These are phyloP conservation scores for Cladobotryum protrusum DNA, from an alignment of 2,329 filamentous ascomycete genomes.

Conservation along the genomic window DNA sequence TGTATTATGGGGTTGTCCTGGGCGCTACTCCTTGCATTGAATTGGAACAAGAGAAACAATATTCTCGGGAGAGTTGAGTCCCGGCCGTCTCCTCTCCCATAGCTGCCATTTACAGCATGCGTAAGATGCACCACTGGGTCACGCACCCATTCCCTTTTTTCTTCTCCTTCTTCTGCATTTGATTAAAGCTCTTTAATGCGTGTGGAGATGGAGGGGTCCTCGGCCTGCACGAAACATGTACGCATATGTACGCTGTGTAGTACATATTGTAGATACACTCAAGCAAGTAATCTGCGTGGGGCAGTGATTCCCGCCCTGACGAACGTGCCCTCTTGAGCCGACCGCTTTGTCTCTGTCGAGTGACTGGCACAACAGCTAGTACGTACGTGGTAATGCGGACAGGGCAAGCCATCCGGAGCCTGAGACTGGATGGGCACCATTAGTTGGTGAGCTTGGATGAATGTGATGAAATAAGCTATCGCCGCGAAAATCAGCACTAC, in stretches of 20 bases:
- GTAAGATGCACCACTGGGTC: no score
- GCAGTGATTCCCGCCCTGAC: not conserved
- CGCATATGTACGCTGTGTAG: not conserved
- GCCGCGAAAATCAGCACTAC: not conserved
- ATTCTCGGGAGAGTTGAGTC: no score
- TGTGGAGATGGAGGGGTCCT: not conserved
- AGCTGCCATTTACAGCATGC: no score
- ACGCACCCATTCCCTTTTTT: no score
- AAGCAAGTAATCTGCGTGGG: slow-evolving; percentile 5
- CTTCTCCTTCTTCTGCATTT: not conserved
- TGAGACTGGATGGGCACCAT: not conserved
- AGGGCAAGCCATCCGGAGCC: not conserved
- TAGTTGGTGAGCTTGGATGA: not conserved
- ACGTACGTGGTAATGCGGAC: not conserved
- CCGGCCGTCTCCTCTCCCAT: no score
- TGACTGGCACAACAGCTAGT: not conserved
- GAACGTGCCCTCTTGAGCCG: not conserved
- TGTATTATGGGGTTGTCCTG: no score
- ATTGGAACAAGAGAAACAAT: no score
- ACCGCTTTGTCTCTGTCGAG: not conserved
- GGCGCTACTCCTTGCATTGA: no score
- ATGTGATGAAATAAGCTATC: no score
- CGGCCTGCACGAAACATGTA: not conserved
- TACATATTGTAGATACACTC: not conserved
- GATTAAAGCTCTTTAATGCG: not conserved